Conservation (phyloP, 2,329 filamentous ascomycete species). For the Epichloe hybrida region DNA sequence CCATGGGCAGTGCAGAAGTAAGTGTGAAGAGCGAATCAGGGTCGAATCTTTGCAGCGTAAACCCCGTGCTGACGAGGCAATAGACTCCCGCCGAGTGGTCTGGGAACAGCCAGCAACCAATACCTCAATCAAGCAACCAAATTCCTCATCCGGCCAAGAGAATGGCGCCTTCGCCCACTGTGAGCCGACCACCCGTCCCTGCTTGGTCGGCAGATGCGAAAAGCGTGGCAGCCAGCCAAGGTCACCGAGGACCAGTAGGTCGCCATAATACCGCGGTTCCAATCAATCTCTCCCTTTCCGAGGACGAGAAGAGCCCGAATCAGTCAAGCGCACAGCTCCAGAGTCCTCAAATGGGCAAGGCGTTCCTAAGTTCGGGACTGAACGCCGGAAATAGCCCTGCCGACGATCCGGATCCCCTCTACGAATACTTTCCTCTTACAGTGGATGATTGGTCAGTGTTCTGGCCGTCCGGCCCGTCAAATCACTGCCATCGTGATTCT, state of each 20-base stretch:
- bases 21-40: conserved; percentile 2
- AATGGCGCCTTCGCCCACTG: conserved; percentile 36
- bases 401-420: conserved; percentile 72
- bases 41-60: background rate
- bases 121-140: conserved; percentile 18
- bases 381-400: conserved; percentile 44
- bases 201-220: conserved; percentile 30
- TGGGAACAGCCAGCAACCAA: conserved; percentile 20
- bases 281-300: conserved; percentile 43
- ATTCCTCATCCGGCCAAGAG: conserved; percentile 38
- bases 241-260: conserved; percentile 10
- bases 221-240: conserved; percentile 10
- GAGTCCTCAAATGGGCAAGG: conserved; percentile 35
- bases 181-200: conserved; percentile 40
- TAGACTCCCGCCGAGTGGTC: conserved; percentile 31
- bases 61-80: conserved; percentile 7
- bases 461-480: background rate
- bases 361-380: conserved; percentile 19
- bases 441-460: conserved; percentile 64
- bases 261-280: conserved; percentile 22
- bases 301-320: conserved; percentile 46
- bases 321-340: conserved; percentile 35
- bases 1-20: conserved; percentile 23
- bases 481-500: background rate
- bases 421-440: conserved; percentile 88